A percentile compares a stretch with the other conserved stretches of the same genome.
Evolutionary conservation across 2,329 filamentous ascomycete species (phyloP).

Genomic region (Colletotrichum horii): DNA sequence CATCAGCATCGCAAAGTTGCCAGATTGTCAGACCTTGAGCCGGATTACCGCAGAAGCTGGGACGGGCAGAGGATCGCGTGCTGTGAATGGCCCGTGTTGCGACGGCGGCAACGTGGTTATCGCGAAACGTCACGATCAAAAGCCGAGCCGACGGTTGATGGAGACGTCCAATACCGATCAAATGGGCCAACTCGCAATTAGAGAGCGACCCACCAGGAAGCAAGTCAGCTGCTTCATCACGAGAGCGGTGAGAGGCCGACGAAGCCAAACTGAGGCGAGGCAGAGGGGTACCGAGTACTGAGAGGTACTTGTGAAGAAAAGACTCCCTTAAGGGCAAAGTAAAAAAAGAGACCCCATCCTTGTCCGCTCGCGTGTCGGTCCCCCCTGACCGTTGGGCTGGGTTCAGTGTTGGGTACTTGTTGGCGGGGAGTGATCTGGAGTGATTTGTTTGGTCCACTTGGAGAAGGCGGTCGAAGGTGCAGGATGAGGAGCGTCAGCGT

Average conservation of each 20-base stretch:
- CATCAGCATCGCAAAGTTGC: background rate
- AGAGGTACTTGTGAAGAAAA: background rate
- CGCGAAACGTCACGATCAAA: background rate
- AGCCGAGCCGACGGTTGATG: constrained; percentile 5
- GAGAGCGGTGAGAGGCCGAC: constrained; percentile 13
- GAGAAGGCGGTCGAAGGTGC: constrained; percentile 15
- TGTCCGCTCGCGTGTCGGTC: constrained; percentile 17
- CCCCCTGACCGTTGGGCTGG: constrained; percentile 16
- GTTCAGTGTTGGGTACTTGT: constrained; percentile 3
- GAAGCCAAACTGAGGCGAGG: background rate
- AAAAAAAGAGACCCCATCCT: background rate
- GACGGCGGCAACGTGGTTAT: background rate
- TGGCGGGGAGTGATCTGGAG: constrained; percentile 17
- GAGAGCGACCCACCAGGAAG: background rate
- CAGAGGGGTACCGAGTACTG: background rate
- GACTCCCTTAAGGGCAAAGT: background rate
- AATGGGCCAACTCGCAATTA: background rate
- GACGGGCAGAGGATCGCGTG: background rate
- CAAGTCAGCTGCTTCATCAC: constrained; percentile 18
- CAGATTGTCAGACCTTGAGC: background rate
- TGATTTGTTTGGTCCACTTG: constrained; percentile 6
- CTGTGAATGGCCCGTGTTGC: background rate
- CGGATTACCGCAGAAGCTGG: background rate
- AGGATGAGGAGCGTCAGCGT: background rate
- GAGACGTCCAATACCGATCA: background rate